Percentiles rank a stretch among this genome's conserved stretches.
Evolutionary conservation across 1,284 basidiomycete genomes (phyloP).

Genomic region (Rhodotorula sp.): DNA sequence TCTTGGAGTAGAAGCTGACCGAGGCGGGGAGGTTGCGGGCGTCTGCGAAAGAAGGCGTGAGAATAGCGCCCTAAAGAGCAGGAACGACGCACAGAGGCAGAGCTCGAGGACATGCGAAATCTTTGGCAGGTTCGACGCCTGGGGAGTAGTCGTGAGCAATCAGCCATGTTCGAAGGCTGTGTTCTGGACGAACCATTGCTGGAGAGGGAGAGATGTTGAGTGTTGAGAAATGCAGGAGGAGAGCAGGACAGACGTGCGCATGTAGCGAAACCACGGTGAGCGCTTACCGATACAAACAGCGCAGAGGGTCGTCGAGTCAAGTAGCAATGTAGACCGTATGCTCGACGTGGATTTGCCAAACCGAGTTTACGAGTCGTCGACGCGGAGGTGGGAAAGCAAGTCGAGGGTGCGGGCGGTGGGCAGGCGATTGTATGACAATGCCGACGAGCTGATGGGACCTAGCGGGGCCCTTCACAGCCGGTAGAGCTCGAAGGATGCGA

Average conservation of each 20-base stretch:
- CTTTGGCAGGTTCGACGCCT: conserved; percentile 20
- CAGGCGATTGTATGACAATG: background rate
- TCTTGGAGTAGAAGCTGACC: conserved; percentile 26
- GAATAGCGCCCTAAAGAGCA: background rate
- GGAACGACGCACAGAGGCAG: conserved; percentile 18
- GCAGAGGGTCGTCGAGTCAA: too few species aligned
- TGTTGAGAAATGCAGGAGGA: too few species aligned
- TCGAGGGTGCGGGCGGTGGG: too few species aligned
- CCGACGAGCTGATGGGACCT: background rate
- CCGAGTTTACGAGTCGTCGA: too few species aligned
- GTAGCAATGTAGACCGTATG: too few species aligned
- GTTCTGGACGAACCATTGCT: background rate
- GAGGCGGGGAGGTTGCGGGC: conserved; percentile 15
- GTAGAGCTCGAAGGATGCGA: background rate
- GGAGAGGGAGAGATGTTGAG: too few species aligned
- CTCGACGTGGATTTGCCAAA: too few species aligned
- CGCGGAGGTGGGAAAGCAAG: too few species aligned
- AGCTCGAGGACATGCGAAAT: conserved; percentile 36
- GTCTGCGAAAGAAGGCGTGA: background rate
- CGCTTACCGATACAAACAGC: too few species aligned
- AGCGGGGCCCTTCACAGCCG: background rate
- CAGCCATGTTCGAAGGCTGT: rapidly evolving
- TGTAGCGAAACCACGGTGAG: background rate
- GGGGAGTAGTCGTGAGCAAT: background rate
- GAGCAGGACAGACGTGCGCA: background rate